Evolutionary conservation across 352 stramenopile species (phyloP).

Genomic region (Globisporangium emineosum): DNA sequence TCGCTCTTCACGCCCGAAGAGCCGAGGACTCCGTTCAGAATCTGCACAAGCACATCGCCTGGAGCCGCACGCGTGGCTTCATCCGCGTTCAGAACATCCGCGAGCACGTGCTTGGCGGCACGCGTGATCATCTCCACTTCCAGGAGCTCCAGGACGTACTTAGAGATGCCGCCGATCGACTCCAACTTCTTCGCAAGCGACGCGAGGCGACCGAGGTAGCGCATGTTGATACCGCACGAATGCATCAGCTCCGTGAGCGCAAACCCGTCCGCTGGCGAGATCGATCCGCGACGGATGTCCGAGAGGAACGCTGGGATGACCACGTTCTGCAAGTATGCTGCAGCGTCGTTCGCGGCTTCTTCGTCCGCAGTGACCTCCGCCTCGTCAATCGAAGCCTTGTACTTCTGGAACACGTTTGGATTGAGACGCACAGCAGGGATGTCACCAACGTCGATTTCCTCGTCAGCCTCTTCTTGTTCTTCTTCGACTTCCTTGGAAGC

Average conservation of each 20-base stretch:
- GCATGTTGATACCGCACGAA: constrained; percentile 95
- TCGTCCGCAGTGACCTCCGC: constrained; percentile 72
- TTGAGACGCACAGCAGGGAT: constrained; percentile 72
- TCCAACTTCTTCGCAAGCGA: constrained; percentile 89
- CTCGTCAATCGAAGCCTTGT: constrained; percentile 69
- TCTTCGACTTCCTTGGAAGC: constrained; percentile 23
- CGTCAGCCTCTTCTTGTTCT: constrained; percentile 25
- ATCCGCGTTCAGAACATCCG: constrained; percentile 66
- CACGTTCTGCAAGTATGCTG: constrained; percentile 83
- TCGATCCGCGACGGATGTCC: constrained; percentile 78
- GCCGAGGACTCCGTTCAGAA: constrained; percentile 86
- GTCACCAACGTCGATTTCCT: constrained; percentile 48
- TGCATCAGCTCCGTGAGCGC: constrained; percentile 94
- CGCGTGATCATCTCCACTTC: constrained; percentile 97
- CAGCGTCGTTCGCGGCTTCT: constrained; percentile 59
- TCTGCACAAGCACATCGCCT: constrained; percentile 68
- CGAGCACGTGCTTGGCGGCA: constrained; percentile 85
- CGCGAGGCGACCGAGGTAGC: constrained; percentile 93
- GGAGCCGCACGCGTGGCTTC: constrained; percentile 59
- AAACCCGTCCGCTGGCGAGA: constrained; percentile 86
- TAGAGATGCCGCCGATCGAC: constrained; percentile 78
- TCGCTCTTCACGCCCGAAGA: constrained; percentile 19
- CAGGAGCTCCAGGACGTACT: constrained; percentile 93
- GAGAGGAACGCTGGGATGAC: constrained; percentile 83
- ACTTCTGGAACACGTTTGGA: constrained; percentile 89